Percentiles rank a stretch among this genome's conserved stretches.
Evolutionary conservation across 2,329 filamentous ascomycete species (phyloP).

Genomic region (Microdochium paspali): DNA sequence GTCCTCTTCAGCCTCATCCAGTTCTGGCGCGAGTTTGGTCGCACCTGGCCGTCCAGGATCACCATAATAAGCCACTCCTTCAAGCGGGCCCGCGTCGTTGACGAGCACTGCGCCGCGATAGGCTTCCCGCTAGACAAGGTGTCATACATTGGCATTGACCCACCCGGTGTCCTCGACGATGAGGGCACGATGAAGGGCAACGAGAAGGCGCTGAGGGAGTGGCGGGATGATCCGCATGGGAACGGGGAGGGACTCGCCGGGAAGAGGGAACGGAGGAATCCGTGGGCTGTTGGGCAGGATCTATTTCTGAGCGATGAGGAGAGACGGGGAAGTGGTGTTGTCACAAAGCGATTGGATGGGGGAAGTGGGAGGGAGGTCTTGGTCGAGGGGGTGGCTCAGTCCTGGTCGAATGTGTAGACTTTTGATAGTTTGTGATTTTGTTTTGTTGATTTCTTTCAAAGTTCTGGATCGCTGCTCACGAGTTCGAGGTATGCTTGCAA

Average conservation of each 20-base stretch:
- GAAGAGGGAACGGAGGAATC: constrained; percentile 41
- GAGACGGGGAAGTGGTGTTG: constrained; percentile 25
- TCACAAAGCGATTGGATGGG: constrained; percentile 14
- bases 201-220: constrained; percentile 32
- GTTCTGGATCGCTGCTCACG: no score
- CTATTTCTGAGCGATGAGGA: constrained; percentile 30
- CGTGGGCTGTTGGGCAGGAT: constrained; percentile 33
- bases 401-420: constrained; percentile 22
- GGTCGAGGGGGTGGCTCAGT: constrained; percentile 24
- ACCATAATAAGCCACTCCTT: constrained; percentile 63
- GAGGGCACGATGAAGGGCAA: constrained; percentile 31
- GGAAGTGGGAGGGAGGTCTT: constrained; percentile 29
- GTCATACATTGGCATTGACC: constrained; percentile 54
- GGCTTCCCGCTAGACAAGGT: constrained; percentile 37
- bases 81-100: constrained; percentile 53
- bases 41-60: constrained; percentile 44
- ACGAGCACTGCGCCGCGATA: constrained; percentile 56
- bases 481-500: no score
- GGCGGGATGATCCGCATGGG: constrained; percentile 44
- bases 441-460: no score
- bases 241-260: constrained; percentile 29
- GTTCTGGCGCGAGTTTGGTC: constrained; percentile 40
- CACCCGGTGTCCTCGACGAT: constrained; percentile 38
- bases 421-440: no score
- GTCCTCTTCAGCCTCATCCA: constrained; percentile 61